Conservation (phyloP, 2,329 filamentous ascomycete species). For the Emergomyces africanus region DNA sequence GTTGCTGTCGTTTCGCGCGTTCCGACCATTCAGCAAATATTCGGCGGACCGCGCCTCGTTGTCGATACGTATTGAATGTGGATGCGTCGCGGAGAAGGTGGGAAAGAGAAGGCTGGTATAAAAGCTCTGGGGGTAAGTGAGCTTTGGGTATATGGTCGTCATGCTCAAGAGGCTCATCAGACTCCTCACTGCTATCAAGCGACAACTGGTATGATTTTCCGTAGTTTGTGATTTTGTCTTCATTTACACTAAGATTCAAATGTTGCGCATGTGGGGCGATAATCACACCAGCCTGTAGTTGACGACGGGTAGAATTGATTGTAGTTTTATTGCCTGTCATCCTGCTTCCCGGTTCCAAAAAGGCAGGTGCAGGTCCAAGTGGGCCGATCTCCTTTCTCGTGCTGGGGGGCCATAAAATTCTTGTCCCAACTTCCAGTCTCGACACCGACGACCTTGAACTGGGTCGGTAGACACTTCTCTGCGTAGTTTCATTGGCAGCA, state of each 20-base stretch:
- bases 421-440: slow-evolving; percentile 22
- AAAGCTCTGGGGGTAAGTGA: slow-evolving; percentile 24
- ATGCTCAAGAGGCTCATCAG: slow-evolving; percentile 10
- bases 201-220: background rate
- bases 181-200: slow-evolving; percentile 10
- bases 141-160: slow-evolving; percentile 16
- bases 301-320: background rate
- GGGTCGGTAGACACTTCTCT: slow-evolving; percentile 25
- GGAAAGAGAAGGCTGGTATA: slow-evolving; percentile 38
- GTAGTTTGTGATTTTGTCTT: background rate
- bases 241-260: background rate
- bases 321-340: background rate
- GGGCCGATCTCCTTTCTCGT: slow-evolving; percentile 15
- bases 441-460: slow-evolving; percentile 34
- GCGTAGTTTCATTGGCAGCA: slow-evolving; percentile 40
- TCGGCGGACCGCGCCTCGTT: slow-evolving; percentile 25
- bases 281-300: background rate
- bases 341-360: slow-evolving; percentile 1
- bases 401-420: background rate
- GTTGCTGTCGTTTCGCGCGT: slow-evolving; percentile 25
- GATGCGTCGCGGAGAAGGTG: slow-evolving; percentile 40
- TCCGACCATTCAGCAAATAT: slow-evolving; percentile 37
- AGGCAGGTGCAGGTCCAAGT: slow-evolving; percentile 4
- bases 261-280: background rate
- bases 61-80: slow-evolving; percentile 33